These are phyloP conservation scores for Colletotrichum sp. DNA, from an alignment of 2,329 filamentous ascomycete genomes.

Conservation along the genomic window DNA sequence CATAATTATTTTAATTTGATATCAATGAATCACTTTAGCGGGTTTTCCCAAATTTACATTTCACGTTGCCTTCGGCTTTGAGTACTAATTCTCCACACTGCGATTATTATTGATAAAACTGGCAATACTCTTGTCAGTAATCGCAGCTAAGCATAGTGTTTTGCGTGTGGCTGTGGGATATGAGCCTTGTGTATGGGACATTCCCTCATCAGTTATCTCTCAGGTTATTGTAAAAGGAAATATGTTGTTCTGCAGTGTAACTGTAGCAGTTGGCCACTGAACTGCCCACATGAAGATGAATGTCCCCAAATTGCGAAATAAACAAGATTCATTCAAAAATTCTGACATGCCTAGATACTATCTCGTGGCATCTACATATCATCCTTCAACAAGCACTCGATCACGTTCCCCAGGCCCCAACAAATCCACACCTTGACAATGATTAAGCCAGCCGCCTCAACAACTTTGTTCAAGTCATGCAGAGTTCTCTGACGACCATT, in stretches of 20 bases:
- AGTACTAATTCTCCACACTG: no score
- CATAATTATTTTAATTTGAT: background rate
- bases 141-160: no score
- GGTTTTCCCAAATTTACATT: background rate
- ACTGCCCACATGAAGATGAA: background rate
- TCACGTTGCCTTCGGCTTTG: no score
- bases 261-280: no score
- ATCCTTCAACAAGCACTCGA: conserved; percentile 8
- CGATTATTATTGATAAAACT: no score
- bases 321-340: background rate
- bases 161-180: no score
- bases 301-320: background rate
- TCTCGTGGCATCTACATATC: background rate
- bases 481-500: background rate
- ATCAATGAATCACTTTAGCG: background rate
- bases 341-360: background rate
- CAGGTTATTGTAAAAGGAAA: background rate
- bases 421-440: conserved; percentile 9
- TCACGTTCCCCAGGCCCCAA: conserved; percentile 2
- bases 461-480: background rate
- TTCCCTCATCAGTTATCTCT: no score
- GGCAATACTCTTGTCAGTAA: no score
- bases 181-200: no score
- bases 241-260: no score
- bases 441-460: background rate